Percentiles rank a stretch among this genome's conserved stretches.
phyloP scores from a whole-genome alignment of 1,284 basidiomycete genomes.

The Ceratobasidium sp. region DNA sequence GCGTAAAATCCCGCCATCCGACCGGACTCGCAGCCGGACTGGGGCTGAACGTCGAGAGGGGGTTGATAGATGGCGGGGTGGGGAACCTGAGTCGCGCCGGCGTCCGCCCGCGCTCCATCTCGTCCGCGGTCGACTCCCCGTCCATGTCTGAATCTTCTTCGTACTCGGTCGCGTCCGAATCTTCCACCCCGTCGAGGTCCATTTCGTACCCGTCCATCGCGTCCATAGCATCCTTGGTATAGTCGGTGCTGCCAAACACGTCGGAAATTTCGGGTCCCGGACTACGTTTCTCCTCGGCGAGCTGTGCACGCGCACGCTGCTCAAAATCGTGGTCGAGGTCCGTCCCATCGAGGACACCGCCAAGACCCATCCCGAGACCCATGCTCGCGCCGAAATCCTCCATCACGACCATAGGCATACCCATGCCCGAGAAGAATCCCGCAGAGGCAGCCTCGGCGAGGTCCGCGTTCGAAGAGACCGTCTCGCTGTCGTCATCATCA shows the following conservation, averaged over 20 bases:
- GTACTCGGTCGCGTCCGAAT: conserved; percentile 37
- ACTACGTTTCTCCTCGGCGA: conserved; percentile 34
- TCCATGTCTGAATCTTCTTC: conserved; percentile 38
- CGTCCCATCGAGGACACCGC: conserved; percentile 21
- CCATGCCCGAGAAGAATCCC: conserved; percentile 33
- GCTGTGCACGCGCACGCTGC: conserved; percentile 31
- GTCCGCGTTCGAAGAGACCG: conserved; percentile 26
- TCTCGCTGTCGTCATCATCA: conserved; percentile 36
- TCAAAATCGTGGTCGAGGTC: conserved; percentile 37
- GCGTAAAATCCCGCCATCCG: conserved; percentile 32
- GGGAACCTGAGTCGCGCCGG: conserved; percentile 32
- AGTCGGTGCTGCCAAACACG: conserved; percentile 22
- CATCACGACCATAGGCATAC: conserved; percentile 38
- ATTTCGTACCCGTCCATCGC: conserved; percentile 23
- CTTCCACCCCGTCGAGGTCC: conserved; percentile 23
- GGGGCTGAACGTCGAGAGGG: conserved; percentile 32
- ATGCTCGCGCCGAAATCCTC: conserved; percentile 29
- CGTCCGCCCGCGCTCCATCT: conserved; percentile 33
- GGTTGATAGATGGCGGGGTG: conserved; percentile 34
- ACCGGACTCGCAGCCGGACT: conserved; percentile 24
- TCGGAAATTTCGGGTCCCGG: conserved; percentile 12
- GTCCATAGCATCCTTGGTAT: conserved; percentile 30
- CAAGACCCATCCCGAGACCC: conserved; percentile 17
- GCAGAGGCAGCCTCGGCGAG: conserved; percentile 33
- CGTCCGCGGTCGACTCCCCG: conserved; percentile 26